phyloP scores from a whole-genome alignment of 768 basidiomycete genomes.

The Boletus subparvulus region DNA sequence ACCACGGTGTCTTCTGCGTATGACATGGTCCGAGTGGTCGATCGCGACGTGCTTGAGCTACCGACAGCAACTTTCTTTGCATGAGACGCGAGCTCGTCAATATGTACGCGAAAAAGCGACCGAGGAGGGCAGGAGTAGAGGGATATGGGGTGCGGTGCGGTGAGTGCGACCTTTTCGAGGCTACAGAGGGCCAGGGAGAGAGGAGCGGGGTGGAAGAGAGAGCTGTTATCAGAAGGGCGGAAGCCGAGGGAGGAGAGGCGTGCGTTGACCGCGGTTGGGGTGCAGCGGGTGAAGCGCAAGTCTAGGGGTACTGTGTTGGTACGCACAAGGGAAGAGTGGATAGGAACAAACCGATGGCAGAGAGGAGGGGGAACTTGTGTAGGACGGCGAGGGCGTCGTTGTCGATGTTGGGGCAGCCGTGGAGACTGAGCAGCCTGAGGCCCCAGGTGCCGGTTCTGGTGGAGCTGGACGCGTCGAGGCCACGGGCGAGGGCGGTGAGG shows the following conservation, averaged over 20 bases:
- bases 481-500: slow-evolving; percentile 50
- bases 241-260: slow-evolving; percentile 26
- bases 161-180: slow-evolving; percentile 24
- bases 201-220: slow-evolving; percentile 45
- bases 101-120: slow-evolving; percentile 31
- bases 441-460: slow-evolving; percentile 49
- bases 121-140: slow-evolving; percentile 28
- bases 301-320: slow-evolving; percentile 33
- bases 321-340: neutral
- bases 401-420: slow-evolving; percentile 51
- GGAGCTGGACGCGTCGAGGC: slow-evolving; percentile 30
- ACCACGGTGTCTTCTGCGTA: slow-evolving; percentile 14
- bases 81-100: slow-evolving; percentile 16
- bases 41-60: neutral
- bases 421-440: slow-evolving; percentile 57
- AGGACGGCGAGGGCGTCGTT: slow-evolving; percentile 44
- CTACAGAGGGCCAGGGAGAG: slow-evolving; percentile 36
- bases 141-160: slow-evolving; percentile 13
- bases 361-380: slow-evolving; percentile 54
- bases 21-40: slow-evolving; percentile 4
- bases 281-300: slow-evolving; percentile 50
- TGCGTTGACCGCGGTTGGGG: slow-evolving; percentile 15
- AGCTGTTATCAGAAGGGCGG: slow-evolving; percentile 25
- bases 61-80: neutral
- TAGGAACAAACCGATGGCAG: slow-evolving; percentile 52